phyloP scores from a whole-genome alignment of 2,329 filamentous ascomycete species.

The Exophiala sideris region DNA sequence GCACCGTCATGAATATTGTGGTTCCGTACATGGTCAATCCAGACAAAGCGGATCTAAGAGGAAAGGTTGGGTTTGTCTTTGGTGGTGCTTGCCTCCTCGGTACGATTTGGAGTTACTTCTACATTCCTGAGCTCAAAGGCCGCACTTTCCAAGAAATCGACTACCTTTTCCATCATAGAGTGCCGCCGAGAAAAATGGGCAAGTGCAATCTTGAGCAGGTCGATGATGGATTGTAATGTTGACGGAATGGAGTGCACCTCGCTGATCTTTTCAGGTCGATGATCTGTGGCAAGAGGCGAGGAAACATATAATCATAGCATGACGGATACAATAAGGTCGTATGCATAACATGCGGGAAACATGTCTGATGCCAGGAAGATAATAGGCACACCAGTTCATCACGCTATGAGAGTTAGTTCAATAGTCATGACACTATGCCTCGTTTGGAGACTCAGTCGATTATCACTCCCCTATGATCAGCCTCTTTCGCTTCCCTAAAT shows the following conservation, averaged over 20 bases:
- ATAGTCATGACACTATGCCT: too few relatives aligned
- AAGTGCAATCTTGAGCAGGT: constrained; percentile 18
- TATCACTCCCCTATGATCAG: too few relatives aligned
- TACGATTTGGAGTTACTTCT: constrained; percentile 28
- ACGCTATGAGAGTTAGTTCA: too few relatives aligned
- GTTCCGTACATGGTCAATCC: constrained; percentile 15
- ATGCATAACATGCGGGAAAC: too few relatives aligned
- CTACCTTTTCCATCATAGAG: constrained; percentile 33
- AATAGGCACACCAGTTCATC: too few relatives aligned
- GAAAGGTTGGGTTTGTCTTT: constrained; percentile 34
- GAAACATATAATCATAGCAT: too few relatives aligned
- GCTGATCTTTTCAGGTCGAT: too few relatives aligned
- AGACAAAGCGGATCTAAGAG: constrained; percentile 30
- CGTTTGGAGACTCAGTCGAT: too few relatives aligned
- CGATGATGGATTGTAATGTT: constrained; percentile 1
- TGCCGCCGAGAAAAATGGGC: constrained; percentile 28
- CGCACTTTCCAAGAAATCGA: constrained; percentile 34
- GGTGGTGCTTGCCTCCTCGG: constrained; percentile 28
- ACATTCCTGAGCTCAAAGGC: constrained; percentile 31
- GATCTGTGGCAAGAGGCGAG: too few relatives aligned
- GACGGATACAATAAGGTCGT: too few relatives aligned
- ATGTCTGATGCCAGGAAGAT: too few relatives aligned
- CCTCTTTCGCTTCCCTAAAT: neutral
- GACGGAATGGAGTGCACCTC: too few relatives aligned
- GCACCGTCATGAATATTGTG: constrained; percentile 34